phyloP scores from a whole-genome alignment of 2,329 filamentous ascomycete genomes.

The Knoxdaviesia proteae region DNA sequence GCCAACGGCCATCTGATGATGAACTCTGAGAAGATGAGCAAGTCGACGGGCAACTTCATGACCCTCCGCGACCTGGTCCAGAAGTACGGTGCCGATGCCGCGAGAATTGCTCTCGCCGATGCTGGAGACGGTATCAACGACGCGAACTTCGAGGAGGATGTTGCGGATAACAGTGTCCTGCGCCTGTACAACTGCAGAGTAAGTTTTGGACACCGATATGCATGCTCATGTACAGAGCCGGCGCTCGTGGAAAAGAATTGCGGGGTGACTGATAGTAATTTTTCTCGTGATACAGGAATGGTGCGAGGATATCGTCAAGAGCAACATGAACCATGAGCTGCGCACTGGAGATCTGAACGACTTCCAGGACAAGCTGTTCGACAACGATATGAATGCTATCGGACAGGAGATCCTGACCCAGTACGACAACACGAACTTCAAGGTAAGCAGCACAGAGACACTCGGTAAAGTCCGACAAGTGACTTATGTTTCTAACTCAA shows the following conservation, averaged over 20 bases:
- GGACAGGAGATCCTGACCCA: slow-evolving; percentile 60
- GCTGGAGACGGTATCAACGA: slow-evolving; percentile 87
- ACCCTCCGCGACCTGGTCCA: slow-evolving; percentile 67
- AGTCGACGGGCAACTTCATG: slow-evolving; percentile 93
- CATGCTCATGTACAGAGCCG: too few species aligned
- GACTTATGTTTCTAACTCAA: too few species aligned
- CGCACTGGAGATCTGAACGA: slow-evolving; percentile 54
- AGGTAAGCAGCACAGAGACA: slow-evolving; percentile 4
- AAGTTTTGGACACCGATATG: background rate
- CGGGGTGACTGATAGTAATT: too few species aligned
- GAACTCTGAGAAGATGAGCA: slow-evolving; percentile 97
- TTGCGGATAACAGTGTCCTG: slow-evolving; percentile 80
- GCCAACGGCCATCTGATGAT: slow-evolving; percentile 85
- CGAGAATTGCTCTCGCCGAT: slow-evolving; percentile 78
- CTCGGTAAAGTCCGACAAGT: too few species aligned
- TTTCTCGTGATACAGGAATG: slow-evolving; percentile 48
- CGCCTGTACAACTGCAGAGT: slow-evolving; percentile 40
- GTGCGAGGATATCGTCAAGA: slow-evolving; percentile 68
- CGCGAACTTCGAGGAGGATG: slow-evolving; percentile 90
- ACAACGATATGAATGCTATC: slow-evolving; percentile 77
- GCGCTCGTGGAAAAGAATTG: too few species aligned
- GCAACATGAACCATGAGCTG: slow-evolving; percentile 38
- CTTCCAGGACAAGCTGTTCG: slow-evolving; percentile 76
- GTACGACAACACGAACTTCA: slow-evolving; percentile 61
- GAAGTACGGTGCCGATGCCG: slow-evolving; percentile 90